These are phyloP conservation scores for Ascochyta viciae-villosae DNA, from an alignment of 2,329 filamentous ascomycete genomes.

Conservation along the genomic window DNA sequence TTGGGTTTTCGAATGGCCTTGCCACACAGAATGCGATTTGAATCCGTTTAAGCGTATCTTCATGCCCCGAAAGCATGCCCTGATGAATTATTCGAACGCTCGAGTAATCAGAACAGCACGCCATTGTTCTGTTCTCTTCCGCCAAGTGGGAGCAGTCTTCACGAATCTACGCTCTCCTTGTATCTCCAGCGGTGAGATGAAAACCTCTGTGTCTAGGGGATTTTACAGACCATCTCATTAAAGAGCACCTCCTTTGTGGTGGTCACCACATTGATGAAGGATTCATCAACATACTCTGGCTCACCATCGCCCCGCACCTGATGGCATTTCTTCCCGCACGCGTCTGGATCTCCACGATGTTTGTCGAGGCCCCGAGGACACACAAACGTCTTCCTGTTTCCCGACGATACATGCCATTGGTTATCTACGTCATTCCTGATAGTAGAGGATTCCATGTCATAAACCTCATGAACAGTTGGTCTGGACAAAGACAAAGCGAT, in stretches of 20 bases:
- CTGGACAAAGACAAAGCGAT: slow-evolving; percentile 9
- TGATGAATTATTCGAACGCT: no score
- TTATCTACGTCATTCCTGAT: not conserved
- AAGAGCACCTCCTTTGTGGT: slow-evolving; percentile 17
- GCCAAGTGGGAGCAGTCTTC: no score
- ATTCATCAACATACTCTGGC: slow-evolving; percentile 18
- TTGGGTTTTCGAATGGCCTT: no score
- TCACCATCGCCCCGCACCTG: not conserved
- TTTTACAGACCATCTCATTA: slow-evolving; percentile 13
- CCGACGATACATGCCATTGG: not conserved
- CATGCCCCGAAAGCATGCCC: no score
- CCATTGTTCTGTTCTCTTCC: no score
- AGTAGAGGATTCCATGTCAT: no score
- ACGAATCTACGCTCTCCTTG: no score
- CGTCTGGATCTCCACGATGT: slow-evolving; percentile 17
- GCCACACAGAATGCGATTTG: no score
- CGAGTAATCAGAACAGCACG: no score
- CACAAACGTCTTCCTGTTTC: slow-evolving; percentile 13
- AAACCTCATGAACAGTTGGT: no score
- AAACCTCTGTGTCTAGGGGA: not conserved
- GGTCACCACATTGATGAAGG: slow-evolving; percentile 12
- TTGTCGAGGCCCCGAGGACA: slow-evolving; percentile 23
- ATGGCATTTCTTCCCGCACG: slow-evolving; percentile 15
- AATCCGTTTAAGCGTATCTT: no score
- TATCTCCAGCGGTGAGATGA: no score